Base-by-base conservation (phyloP, 2,329 filamentous ascomycete species). In the Talaromyces sp. region DNA sequence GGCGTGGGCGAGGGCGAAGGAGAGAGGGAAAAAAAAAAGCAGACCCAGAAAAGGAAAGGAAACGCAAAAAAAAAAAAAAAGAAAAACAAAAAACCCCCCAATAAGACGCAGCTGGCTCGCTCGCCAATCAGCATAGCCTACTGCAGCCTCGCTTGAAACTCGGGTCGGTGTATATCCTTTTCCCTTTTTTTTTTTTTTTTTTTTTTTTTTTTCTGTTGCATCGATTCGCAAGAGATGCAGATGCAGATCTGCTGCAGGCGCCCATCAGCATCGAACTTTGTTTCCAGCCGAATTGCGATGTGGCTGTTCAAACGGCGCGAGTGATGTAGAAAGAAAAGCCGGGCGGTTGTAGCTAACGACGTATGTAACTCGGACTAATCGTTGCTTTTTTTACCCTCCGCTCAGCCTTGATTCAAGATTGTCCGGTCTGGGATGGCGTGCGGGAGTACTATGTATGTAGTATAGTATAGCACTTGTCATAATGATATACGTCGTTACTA, bases 351-450 rank as follows among this genome's bases (percentile, higher is more conserved):
- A 30, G 28, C 28, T 30, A 30, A 30, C 28, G 7, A 30, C 28
- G 28, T 30, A 30, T 7, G 28, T 30, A 30, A 51, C 49, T 53
- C 49, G 49, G 49, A 53, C 25, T 53, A 28, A 36, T 13, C 54
- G 15, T 56, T 56, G 54, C 54, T 56, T 56, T 56, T 56, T 56
- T 56, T 25, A 30, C 27, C 15, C 54, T 22, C 30, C 30, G 53
- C 28, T 33, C 22, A 22, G 44, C 44, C 19, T 51, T 13, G 44
- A 51, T 22, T 22, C 22, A 22, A 22, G 22, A 22, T 11, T 5
- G 17, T 36, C 33, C 13, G 4, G 13, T 36, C 33, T 36, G 44
- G 42, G 11, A 17, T 19, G n/a, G 44, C 1, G n/a, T 15, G 5
- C n/a, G 9, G n/a, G 42, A 15, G 4, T 6, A 30, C 30, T 32